These are phyloP conservation scores for Aspergillus pseudotamarii DNA, from an alignment of 2,329 filamentous ascomycete genomes.

Conservation along the genomic window DNA sequence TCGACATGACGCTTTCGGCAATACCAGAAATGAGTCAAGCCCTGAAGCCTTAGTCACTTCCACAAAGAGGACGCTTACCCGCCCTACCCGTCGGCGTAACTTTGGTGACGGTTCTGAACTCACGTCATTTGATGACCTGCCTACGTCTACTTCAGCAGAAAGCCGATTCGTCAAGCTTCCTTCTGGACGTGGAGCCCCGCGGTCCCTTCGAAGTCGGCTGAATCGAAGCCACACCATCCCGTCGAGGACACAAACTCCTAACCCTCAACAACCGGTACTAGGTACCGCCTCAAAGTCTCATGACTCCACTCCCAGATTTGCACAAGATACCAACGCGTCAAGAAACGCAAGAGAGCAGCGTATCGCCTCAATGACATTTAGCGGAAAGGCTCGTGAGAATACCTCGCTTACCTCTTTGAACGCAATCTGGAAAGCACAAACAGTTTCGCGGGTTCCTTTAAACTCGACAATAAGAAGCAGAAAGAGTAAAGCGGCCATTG, in stretches of 20 bases:
- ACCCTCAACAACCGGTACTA: conserved; percentile 58
- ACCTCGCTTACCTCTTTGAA: conserved; percentile 55
- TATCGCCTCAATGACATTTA: conserved; percentile 48
- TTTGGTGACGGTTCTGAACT: conserved; percentile 94
- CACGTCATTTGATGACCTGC: conserved; percentile 91
- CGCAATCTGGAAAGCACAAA: conserved; percentile 63
- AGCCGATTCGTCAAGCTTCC: conserved; percentile 82
- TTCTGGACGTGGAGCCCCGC: conserved; percentile 67
- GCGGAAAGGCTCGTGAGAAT: conserved; percentile 41
- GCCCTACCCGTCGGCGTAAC: conserved; percentile 68
- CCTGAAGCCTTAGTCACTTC: conserved; percentile 56
- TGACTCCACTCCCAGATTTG: conserved; percentile 63
- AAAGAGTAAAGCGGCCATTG: conserved; percentile 38
- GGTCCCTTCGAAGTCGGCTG: conserved; percentile 57
- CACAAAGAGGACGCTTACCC: conserved; percentile 71
- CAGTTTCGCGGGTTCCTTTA: conserved; percentile 53
- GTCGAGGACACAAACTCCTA: conserved; percentile 42
- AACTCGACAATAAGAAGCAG: conserved; percentile 54
- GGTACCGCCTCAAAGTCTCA: conserved; percentile 54
- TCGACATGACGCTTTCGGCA: conserved; percentile 53
- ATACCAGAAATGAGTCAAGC: conserved; percentile 49
- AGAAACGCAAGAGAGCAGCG: conserved; percentile 66
- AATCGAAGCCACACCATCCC: conserved; percentile 45
- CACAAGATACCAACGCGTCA: conserved; percentile 68
- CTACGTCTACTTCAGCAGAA: conserved; percentile 81